phyloP scores from a whole-genome alignment of 164 flowering plant genomes.

The Malania oleifera region DNA sequence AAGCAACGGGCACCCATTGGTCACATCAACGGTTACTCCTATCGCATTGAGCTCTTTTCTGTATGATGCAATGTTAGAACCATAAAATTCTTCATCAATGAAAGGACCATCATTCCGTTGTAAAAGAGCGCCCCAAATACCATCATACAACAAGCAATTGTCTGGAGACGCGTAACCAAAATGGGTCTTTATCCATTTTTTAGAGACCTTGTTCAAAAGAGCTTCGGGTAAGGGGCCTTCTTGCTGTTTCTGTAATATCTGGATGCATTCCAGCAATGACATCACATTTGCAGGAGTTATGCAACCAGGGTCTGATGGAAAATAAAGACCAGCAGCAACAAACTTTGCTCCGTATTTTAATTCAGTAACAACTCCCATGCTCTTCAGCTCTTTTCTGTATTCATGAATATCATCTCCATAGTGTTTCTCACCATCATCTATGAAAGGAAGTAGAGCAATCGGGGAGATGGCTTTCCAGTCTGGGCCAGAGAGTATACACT shows the following conservation, averaged over 20 bases:
- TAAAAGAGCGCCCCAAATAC: neutral
- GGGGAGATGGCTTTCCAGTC: neutral
- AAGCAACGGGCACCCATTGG: neutral
- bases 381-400: neutral
- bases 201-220: neutral
- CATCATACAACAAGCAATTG: neutral
- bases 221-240: neutral
- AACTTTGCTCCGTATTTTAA: neutral
- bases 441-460: neutral
- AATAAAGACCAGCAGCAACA: neutral
- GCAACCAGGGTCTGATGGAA: neutral
- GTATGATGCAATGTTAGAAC: neutral
- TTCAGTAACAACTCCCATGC: neutral
- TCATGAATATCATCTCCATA: neutral
- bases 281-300: neutral
- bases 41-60: neutral
- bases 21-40: neutral
- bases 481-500: neutral
- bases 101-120: neutral
- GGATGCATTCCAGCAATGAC: conserved; percentile 1
- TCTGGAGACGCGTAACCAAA: neutral
- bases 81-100: conserved; percentile 1
- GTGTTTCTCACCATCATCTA: neutral
- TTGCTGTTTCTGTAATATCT: neutral
- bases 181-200: neutral